Conservation (phyloP, 371 early-diverging fungal species). For the Mucor mucedo region DNA sequence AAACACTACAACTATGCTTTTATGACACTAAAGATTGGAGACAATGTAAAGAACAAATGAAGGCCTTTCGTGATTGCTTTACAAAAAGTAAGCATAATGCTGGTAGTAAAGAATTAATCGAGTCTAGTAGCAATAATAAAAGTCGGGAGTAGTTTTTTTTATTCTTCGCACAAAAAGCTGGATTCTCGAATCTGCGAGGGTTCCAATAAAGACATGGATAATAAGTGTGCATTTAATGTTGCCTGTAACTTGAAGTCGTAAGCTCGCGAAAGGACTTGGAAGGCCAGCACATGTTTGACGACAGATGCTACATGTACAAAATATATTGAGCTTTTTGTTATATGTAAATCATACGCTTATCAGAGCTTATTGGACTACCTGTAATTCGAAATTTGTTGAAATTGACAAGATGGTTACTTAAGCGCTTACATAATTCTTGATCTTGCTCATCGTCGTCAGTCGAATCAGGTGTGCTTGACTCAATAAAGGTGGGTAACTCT, state of each 20-base stretch:
- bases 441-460: slow-evolving; percentile 28
- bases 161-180: slow-evolving; percentile 48
- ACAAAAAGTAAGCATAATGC: slow-evolving; percentile 57
- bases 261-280: slow-evolving; percentile 58
- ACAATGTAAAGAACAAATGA: slow-evolving; percentile 73
- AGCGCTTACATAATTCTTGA: slow-evolving; percentile 29
- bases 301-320: slow-evolving; percentile 52
- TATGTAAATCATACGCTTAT: no score
- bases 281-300: slow-evolving; percentile 66
- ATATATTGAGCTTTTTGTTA: no score
- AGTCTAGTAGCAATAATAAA: slow-evolving; percentile 25
- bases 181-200: slow-evolving; percentile 46
- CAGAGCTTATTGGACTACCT: slow-evolving; percentile 25
- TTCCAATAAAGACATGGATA: slow-evolving; percentile 40
- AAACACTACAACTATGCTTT: slow-evolving; percentile 76
- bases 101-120: slow-evolving; percentile 46
- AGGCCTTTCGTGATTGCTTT: slow-evolving; percentile 74
- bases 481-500: slow-evolving; percentile 64
- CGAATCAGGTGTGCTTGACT: slow-evolving; percentile 16
- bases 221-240: slow-evolving; percentile 29
- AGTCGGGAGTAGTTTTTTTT: not conserved
- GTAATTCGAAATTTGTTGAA: slow-evolving; percentile 69
- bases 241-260: slow-evolving; percentile 50
- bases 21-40: slow-evolving; percentile 83
- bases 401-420: slow-evolving; percentile 56